Base-by-base conservation (phyloP, 495 filamentous ascomycete species). In the Bryoglossum gracile region DNA sequence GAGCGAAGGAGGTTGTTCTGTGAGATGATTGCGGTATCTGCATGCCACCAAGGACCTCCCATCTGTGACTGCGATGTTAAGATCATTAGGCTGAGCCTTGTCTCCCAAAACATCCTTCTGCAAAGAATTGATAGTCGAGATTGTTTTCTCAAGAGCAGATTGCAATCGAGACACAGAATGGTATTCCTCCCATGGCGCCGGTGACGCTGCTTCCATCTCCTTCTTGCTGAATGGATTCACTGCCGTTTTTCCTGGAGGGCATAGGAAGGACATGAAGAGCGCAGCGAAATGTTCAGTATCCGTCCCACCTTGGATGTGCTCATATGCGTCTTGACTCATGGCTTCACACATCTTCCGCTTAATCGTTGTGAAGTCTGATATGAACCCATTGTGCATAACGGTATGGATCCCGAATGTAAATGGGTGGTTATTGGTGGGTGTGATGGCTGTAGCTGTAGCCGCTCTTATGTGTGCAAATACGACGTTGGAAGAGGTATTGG, bases 361-460 rank as follows among this genome's bases (percentile, higher is more conserved):
- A 45, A 76, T 69, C 2, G 48, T 48, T 6, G 57, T 36, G 50
- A 74, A 76, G 43, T 63, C 49, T 10, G 65, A 58, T n/a, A 76
- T 60, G 14, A 59, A 63, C 10, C 72, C 72, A 54, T 74, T 75
- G 52, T 76, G 72, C 69, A 76, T 74, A 36, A 76, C 69, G 4
- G 59, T 55, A 48, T 73, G 69, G 19, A 70, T 57, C 18, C 73
- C 71, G 41, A 75, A 76, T 28, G 68, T 62, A 53, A 75, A 76
- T 2, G 73, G 73, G 44, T 76, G 73, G 32, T 67, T 71, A 54
- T 76, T 76, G 3, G 70, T 67, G 2, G 60, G 54, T 30, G 65
- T 65, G 10, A 73, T 68, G 0, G 65, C 62, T 2, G 65, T 69
- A 1, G 62, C 66, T 5, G 62, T 65, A 8, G 66, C 64, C 3